Evolutionary conservation across 768 basidiomycete genomes (phyloP), one percentile per base, ranked within the genome.

Genomic region (Amanita polypyramis): DNA sequence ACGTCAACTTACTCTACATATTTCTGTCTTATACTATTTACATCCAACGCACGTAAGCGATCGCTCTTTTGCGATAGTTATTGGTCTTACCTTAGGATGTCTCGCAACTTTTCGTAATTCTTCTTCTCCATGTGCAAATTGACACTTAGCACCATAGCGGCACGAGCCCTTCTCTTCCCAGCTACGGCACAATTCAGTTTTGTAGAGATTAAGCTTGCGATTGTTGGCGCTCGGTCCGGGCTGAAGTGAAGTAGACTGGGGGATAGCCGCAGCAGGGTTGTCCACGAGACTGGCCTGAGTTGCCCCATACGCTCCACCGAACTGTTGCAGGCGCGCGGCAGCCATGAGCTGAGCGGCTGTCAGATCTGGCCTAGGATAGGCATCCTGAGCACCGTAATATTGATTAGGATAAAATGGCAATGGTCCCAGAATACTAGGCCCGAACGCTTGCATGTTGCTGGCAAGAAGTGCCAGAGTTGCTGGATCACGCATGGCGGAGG

Each of bases 121-220:
- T 0, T 90, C 86, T 60, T 90, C 85, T 43, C 91, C 92, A 59
- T 94, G 91, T 20, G 91, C 91, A 60, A 94, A 94, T 62, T 94
- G 91, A 60, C 91, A 94, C 65, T 93, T 93, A 43, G 79, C 63
- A 4, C 85, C 87, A 56, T 94, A 94, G 29, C 91, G 75, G 61
- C 89, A 92, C 12, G 77, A 65, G 2, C 87, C 87, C 60, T 92
- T 92, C 66, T 92, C 89, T 62, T 92, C 89, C 89, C 90, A 92
- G 61, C 90, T 93, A 53, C 85, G 71, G 64, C 90, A 92, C 40
- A 92, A 55, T 62, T 91, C 85, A 0, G 91, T 93, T 71, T 94
- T 94, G 72, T 94, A 94, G 40, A 94, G 60, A 14, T 86, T 88
- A 20, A 92, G 66, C 68, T 94, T 94, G 56, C 91, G 76, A 60